Conservation (phyloP, 148 eudicot genomes). For the Spergularia marina region DNA sequence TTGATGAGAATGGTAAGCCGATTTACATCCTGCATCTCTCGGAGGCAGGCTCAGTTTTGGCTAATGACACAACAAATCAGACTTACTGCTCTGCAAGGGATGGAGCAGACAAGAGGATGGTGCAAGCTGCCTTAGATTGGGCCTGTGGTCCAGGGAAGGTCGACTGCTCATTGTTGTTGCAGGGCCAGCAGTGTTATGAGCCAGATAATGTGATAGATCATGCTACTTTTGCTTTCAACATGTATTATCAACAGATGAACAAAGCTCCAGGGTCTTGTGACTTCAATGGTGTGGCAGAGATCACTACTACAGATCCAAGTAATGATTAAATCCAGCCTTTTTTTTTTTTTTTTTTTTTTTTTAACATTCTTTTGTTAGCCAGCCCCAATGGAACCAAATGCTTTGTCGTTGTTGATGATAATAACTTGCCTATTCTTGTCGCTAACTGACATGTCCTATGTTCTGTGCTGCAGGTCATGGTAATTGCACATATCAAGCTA, state of each 20-base stretch:
- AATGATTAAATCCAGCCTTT: slow-evolving; percentile 26
- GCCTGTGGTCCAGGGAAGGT: slow-evolving; percentile 96
- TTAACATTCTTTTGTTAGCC: no score
- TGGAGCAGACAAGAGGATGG: slow-evolving; percentile 68
- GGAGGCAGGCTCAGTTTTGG: slow-evolving; percentile 49
- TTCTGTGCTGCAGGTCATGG: slow-evolving; percentile 58
- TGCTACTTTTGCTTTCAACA: slow-evolving; percentile 71
- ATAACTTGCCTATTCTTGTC: neutral
- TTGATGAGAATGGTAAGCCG: slow-evolving; percentile 60
- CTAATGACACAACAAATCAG: slow-evolving; percentile 68
- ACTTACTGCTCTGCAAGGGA: slow-evolving; percentile 66
- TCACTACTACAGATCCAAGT: slow-evolving; percentile 85
- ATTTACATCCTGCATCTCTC: slow-evolving; percentile 52
- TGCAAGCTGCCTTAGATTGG: slow-evolving; percentile 95
- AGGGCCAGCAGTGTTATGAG: slow-evolving; percentile 76
- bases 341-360: no score
- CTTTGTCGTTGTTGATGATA: no score
- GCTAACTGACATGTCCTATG: neutral
- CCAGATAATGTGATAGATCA: slow-evolving; percentile 70
- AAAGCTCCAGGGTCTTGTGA: slow-evolving; percentile 61
- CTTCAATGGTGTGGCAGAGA: slow-evolving; percentile 81
- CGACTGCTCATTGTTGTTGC: slow-evolving; percentile 57
- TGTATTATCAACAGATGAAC: slow-evolving; percentile 61
- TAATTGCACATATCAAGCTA: slow-evolving; percentile 41
- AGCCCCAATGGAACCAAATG: no score